Evolutionary conservation across 805 yeast species (phyloP), one percentile per base, ranked within the genome.

Genomic region (Huiozyma naganishii): DNA sequence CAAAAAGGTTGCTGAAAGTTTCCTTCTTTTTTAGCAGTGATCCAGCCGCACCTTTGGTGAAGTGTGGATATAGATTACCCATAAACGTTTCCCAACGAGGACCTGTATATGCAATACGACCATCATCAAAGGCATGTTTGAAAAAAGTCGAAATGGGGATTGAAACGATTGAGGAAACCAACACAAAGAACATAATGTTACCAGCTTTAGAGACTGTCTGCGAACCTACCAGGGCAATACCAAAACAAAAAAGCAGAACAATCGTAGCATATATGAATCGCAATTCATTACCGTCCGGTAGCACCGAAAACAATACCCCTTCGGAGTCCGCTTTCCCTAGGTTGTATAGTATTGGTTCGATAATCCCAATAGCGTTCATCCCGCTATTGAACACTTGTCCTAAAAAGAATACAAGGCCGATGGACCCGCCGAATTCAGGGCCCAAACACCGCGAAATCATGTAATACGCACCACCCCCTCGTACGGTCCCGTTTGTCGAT

Each of bases 381-480:
- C 96, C 88, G 40, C 88, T 73, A 60, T 92, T 92, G 45, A 92
- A 69, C 7, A 89, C 88, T 66, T 92, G 99, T 0, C 99, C 99
- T 42, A 92, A 71, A 57, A 83, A 94, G 61, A 92, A 92, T 27
- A 92, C 90, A 29, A 92, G 71, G 1, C 99, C 99, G 50, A 92
- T 90, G 4, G 96, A 83, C 4, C 98, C 98, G 28, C 99, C 99
- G 64, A 92, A 92, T 60, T 92, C 99, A 4, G 97, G 96, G 0
- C 99, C 99, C 48, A 92, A 67, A 32, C 95, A 82, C 52, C 99
- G 72, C 32, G 95, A 83, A 47, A 92, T 87, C 97, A 92, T 92
- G 56, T 88, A 92, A 60, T 92, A 92, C 0, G 97, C 97, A 40
- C 99, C 99, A 11, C 99, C 99, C 10, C 97, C 97, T 52, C 88